Evolutionary conservation across 139 green algal genomes (phyloP).

Genomic region (Deuterostichococcus epilithicus): DNA sequence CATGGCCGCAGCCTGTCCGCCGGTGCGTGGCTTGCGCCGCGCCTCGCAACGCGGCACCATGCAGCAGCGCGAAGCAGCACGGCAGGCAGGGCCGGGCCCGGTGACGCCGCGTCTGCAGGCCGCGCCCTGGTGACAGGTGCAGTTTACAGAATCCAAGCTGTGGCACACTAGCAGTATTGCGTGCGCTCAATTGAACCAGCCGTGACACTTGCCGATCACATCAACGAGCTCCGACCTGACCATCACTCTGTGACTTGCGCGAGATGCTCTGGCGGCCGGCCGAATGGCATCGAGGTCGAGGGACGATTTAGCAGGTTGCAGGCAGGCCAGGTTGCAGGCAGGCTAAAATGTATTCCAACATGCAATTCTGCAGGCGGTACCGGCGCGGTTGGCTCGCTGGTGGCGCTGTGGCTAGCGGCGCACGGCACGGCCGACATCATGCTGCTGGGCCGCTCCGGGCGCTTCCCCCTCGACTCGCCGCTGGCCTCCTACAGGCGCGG

Average conservation of each 20-base stretch:
- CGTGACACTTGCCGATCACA: too few relatives aligned
- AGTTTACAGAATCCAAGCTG: too few relatives aligned
- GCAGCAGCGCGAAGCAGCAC: neutral
- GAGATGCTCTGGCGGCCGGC: too few relatives aligned
- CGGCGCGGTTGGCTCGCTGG: conserved; percentile 41
- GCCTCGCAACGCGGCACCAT: neutral
- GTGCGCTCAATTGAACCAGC: too few relatives aligned
- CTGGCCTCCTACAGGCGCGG: neutral
- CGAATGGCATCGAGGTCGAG: too few relatives aligned
- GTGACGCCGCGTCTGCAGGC: too few relatives aligned
- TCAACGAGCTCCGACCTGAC: too few relatives aligned
- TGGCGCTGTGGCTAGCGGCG: conserved; percentile 51
- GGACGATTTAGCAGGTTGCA: too few relatives aligned
- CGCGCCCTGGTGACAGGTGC: neutral
- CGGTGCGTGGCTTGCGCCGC: conserved; percentile 9
- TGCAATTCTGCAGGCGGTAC: conserved; percentile 44
- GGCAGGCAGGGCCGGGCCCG: neutral
- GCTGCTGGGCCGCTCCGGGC: conserved; percentile 37
- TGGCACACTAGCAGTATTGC: too few relatives aligned
- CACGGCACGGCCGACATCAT: conserved; percentile 3
- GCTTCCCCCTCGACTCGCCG: neutral
- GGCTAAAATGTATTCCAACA: too few relatives aligned
- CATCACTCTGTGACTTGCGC: too few relatives aligned
- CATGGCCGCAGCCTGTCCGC: conserved; percentile 11
- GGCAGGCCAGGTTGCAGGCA: too few relatives aligned